Conservation (phyloP, 345 rosid species). For the Eucalyptus marginata region DNA sequence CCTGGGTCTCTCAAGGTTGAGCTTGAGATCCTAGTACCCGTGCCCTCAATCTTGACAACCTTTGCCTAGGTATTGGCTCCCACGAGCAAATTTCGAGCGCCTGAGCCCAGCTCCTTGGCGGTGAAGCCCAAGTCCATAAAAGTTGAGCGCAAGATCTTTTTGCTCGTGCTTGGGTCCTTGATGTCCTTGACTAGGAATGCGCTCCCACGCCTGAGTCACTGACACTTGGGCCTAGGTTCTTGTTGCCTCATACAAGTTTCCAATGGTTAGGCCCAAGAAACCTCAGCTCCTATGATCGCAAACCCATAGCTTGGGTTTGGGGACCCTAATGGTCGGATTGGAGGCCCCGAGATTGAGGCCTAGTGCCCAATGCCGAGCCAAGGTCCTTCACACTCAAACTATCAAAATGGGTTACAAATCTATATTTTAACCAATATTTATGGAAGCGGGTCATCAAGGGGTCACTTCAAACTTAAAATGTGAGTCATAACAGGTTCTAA, state of each 20-base stretch:
- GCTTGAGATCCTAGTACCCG: background rate
- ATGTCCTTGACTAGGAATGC: background rate
- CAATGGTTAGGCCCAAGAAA: background rate
- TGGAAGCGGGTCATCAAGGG: background rate
- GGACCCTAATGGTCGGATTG: background rate
- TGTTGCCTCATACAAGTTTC: background rate
- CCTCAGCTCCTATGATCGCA: background rate
- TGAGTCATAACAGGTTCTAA: background rate
- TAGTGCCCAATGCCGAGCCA: background rate
- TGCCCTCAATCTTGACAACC: background rate
- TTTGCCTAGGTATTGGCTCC: background rate
- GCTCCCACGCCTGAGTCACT: background rate
- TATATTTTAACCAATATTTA: background rate
- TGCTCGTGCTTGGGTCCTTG: background rate
- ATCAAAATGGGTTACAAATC: background rate
- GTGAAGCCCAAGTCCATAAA: background rate
- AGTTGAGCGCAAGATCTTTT: background rate
- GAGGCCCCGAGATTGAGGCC: background rate
- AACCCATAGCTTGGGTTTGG: background rate
- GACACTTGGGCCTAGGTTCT: background rate
- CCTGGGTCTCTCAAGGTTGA: background rate
- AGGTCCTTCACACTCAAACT: background rate
- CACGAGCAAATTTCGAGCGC: accelerated
- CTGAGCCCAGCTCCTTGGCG: accelerated
- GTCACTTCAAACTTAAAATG: background rate